Conservation (phyloP, 495 filamentous ascomycete species). For the Massariosphaeria phaeospora region DNA sequence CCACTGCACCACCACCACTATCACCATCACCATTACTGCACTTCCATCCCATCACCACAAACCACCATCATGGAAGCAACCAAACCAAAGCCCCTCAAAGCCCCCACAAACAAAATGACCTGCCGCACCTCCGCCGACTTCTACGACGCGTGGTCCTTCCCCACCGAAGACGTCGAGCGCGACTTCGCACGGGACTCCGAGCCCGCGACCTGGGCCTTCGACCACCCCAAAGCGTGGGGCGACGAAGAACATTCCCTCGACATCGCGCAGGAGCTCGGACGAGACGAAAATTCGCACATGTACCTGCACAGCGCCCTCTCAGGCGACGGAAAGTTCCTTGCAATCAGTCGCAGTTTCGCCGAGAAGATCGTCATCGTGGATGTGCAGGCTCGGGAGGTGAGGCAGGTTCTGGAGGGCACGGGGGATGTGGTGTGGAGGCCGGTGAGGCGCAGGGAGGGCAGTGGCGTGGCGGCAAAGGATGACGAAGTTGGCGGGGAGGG, state of each 20-base stretch:
- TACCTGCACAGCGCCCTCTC: neutral
- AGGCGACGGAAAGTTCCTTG: conserved; percentile 8
- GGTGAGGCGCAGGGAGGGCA: neutral
- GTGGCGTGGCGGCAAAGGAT: no score
- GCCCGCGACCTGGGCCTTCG: neutral
- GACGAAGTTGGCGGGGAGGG: neutral
- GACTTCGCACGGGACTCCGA: conserved; percentile 5
- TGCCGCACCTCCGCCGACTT: no score
- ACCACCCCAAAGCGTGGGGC: conserved; percentile 10
- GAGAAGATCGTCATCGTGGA: conserved; percentile 10
- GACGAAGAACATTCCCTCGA: neutral
- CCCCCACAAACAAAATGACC: no score
- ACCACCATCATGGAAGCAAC: no score
- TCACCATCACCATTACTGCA: no score
- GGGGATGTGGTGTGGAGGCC: neutral
- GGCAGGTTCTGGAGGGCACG: conserved; percentile 7
- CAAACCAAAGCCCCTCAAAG: no score
- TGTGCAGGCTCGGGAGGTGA: conserved; percentile 2
- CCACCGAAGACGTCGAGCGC: no score
- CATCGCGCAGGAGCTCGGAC: neutral
- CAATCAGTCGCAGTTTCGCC: conserved; percentile 2
- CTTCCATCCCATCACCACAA: no score
- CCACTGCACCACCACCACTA: no score
- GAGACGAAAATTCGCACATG: neutral
- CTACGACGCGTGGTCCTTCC: no score